Base-by-base conservation (phyloP, 352 stramenopile species). In the Phytopythium sindhum region DNA sequence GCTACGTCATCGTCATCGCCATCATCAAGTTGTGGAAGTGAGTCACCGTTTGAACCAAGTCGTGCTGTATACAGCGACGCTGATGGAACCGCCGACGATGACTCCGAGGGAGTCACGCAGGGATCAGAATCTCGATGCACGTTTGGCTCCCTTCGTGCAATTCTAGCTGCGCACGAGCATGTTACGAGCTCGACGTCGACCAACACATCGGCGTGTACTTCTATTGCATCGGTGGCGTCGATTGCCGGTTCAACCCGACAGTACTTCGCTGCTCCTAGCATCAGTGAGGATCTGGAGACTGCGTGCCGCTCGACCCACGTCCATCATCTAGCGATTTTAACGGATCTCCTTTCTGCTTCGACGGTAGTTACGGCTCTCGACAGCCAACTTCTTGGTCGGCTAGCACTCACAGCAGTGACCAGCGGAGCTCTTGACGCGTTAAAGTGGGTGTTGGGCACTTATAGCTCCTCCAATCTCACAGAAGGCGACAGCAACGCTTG, bases 401-500 rank as follows among this genome's bases (percentile, higher is more conserved):
- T 82, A 4, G 4, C 83, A 10, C 60, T 71, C 4, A 44, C 53
- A 15, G 54, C 76, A 17, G 80, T 88, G 50, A 53, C 64, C 0
- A 51, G 57, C 44, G 60, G 66, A 12, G 74, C 78, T 14, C n/a
- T 86, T 2, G 57, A 74, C 3, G 69, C 74, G 9, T 52, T 91
- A 2, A 54, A 64, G 21, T 89, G 80, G 82, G 53, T 89, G 11
- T 23, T 87, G 7, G n/a, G 60, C 37, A n/a, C 41, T 2, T 51
- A 33, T 39, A 17, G 56, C 11, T 33, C 61, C 0, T 12, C 33
- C 28, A 60, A n/a, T 24, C 24, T 31, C 7, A 33, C 31, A 4
- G 15, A 26, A 31, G 53, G 54, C 1, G 23, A 24, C 19, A 28
- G 2, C 6, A 37, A 2, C 11, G 19, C 17, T 11, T 77, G 68